Evolutionary conservation across 2,329 filamentous ascomycete genomes (phyloP).

Genomic region (Stachybotrys chlorohalonatus): DNA sequence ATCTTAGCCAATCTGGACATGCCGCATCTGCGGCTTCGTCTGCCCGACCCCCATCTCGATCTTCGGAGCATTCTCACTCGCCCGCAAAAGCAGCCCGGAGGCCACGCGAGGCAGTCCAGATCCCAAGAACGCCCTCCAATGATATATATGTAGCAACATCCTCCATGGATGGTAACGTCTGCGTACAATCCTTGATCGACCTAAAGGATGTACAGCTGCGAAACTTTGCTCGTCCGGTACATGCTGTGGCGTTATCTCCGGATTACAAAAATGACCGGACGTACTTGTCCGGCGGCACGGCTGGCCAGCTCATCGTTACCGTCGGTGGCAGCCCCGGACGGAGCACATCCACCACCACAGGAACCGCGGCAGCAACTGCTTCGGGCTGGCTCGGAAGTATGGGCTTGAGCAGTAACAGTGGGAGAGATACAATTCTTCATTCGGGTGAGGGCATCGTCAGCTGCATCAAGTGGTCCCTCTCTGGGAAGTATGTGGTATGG

Average conservation of each 20-base stretch:
- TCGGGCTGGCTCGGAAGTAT: constrained; percentile 88
- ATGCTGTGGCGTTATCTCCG: constrained; percentile 87
- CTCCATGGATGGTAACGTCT: constrained; percentile 93
- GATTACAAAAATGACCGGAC: constrained; percentile 84
- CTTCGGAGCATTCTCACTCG: constrained; percentile 30
- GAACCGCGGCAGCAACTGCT: constrained; percentile 72
- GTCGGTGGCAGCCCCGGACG: constrained; percentile 69
- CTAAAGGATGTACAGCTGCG: constrained; percentile 82
- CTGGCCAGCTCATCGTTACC: constrained; percentile 81
- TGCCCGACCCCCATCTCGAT: constrained; percentile 18
- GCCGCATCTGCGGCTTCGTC: constrained; percentile 18
- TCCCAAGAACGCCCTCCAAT: constrained; percentile 74
- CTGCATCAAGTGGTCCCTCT: constrained; percentile 89
- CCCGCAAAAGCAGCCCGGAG: constrained; percentile 43
- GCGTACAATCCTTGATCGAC: constrained; percentile 79
- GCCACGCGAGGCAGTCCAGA: constrained; percentile 39
- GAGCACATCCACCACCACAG: constrained; percentile 80
- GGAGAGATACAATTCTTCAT: constrained; percentile 80
- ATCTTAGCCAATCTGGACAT: constrained; percentile 23
- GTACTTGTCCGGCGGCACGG: constrained; percentile 84
- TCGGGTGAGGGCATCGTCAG: constrained; percentile 87
- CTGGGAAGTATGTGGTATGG: constrained; percentile 89
- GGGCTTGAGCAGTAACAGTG: constrained; percentile 67
- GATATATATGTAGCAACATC: constrained; percentile 90
- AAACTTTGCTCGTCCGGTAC: constrained; percentile 88